phyloP scores from a whole-genome alignment of 108 stramenopile species.

The Nitzschia putrida region DNA sequence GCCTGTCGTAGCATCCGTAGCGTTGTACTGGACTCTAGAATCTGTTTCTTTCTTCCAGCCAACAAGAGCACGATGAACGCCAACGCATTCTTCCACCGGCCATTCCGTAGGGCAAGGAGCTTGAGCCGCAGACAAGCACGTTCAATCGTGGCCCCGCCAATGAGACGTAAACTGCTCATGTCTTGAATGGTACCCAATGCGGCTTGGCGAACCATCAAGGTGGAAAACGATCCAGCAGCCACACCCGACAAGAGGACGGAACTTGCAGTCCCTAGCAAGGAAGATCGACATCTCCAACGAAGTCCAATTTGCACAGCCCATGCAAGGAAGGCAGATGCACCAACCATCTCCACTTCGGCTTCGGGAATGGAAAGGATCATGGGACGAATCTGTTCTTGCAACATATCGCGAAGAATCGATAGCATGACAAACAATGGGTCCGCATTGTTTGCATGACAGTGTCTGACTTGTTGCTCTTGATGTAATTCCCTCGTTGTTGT shows the following conservation, averaged over 20 bases:
- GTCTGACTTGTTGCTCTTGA: too few relatives aligned
- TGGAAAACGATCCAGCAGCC: conserved; percentile 21
- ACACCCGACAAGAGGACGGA: conserved; percentile 9
- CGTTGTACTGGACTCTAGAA: too few relatives aligned
- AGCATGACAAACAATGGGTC: conserved; percentile 21
- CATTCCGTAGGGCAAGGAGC: background rate
- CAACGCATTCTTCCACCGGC: conserved; percentile 1
- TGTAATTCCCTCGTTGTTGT: too few relatives aligned
- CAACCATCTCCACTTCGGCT: conserved; percentile 22
- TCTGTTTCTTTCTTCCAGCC: too few relatives aligned
- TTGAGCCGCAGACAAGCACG: conserved; percentile 12
- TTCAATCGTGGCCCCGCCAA: background rate
- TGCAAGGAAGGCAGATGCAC: conserved; percentile 8
- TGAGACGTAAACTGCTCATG: background rate
- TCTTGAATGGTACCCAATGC: conserved; percentile 30
- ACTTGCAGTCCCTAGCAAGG: background rate
- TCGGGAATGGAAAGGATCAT: conserved; percentile 18
- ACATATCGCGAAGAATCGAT: conserved; percentile 23
- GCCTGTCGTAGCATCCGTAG: background rate
- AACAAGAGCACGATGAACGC: conserved; percentile 22
- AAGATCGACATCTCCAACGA: background rate
- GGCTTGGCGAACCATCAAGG: conserved; percentile 19
- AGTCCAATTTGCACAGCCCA: conserved; percentile 4
- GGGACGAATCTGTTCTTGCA: conserved; percentile 5
- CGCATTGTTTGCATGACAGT: background rate